A percentile compares a stretch with the other conserved stretches of the same genome.
phyloP scores from a whole-genome alignment of 352 stramenopile species.

The Thalassiosira hispida region DNA sequence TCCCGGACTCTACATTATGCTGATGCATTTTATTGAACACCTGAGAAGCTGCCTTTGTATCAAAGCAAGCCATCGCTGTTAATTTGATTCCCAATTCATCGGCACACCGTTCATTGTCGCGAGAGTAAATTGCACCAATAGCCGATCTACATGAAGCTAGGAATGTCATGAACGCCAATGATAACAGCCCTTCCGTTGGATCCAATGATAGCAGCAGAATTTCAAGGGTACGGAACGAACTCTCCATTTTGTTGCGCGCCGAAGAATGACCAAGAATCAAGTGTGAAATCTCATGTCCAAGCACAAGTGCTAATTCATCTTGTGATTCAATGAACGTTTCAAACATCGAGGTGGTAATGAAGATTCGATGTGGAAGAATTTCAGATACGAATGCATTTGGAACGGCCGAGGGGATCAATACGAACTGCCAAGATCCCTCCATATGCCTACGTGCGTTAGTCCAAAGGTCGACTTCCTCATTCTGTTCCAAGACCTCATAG shows the following conservation, averaged over 20 bases:
- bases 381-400: slow-evolving; percentile 83
- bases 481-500: slow-evolving; percentile 45
- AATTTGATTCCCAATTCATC: slow-evolving; percentile 77
- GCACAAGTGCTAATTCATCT: slow-evolving; percentile 77
- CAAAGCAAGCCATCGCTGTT: slow-evolving; percentile 75
- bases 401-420: slow-evolving; percentile 60
- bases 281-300: slow-evolving; percentile 81
- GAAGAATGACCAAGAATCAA: slow-evolving; percentile 74
- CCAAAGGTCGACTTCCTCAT: slow-evolving; percentile 69
- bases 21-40: slow-evolving; percentile 82
- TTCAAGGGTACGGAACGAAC: slow-evolving; percentile 74
- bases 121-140: slow-evolving; percentile 63
- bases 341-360: slow-evolving; percentile 78
- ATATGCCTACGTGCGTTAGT: slow-evolving; percentile 56
- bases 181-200: slow-evolving; percentile 76
- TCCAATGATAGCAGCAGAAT: slow-evolving; percentile 77
- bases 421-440: slow-evolving; percentile 55
- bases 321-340: slow-evolving; percentile 69
- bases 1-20: slow-evolving; percentile 36
- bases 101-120: slow-evolving; percentile 70
- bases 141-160: slow-evolving; percentile 57
- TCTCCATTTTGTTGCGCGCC: slow-evolving; percentile 64
- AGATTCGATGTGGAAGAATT: slow-evolving; percentile 79
- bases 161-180: slow-evolving; percentile 60
- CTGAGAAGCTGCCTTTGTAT: slow-evolving; percentile 61